phyloP scores from a whole-genome alignment of 306 rosid genomes.

The Rubus parviflorus region DNA sequence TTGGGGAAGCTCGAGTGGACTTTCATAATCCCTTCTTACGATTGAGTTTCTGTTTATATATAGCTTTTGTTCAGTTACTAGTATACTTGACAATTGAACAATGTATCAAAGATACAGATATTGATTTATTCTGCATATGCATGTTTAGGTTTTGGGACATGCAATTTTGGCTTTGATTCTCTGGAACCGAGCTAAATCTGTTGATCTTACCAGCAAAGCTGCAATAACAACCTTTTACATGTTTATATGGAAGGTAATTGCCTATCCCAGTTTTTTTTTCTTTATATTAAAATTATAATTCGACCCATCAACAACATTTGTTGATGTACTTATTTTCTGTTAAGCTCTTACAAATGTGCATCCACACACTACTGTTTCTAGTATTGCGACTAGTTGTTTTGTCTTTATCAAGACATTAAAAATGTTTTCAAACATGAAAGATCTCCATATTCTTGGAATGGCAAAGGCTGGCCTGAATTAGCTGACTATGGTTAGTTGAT shows the following conservation, averaged over 20 bases:
- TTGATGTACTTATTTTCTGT: not conserved
- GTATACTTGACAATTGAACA: constrained; percentile 10
- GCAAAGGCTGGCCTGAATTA: not conserved
- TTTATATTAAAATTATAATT: not conserved
- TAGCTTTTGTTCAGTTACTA: not conserved
- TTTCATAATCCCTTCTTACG: constrained; percentile 2
- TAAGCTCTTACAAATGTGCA: not conserved
- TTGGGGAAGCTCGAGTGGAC: constrained; percentile 23
- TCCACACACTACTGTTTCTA: not conserved
- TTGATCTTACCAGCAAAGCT: constrained; percentile 78
- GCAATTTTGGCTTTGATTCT: constrained; percentile 61
- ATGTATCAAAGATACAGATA: constrained; percentile 17
- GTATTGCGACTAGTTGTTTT: not conserved
- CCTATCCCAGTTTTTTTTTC: not conserved
- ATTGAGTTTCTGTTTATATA: not conserved
- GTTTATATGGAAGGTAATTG: constrained; percentile 94
- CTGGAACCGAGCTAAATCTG: constrained; percentile 77
- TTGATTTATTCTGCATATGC: constrained; percentile 25
- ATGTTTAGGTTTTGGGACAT: constrained; percentile 71
- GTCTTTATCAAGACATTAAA: not conserved
- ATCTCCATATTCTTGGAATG: not conserved
- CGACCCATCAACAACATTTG: not conserved
- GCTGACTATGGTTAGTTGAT: not conserved
- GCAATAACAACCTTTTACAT: constrained; percentile 88
- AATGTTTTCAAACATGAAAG: not conserved